Percentiles rank a stretch among this genome's conserved stretches.
Conservation (phyloP, 208 protist genomes). For the Trypanosoma vivax region DNA sequence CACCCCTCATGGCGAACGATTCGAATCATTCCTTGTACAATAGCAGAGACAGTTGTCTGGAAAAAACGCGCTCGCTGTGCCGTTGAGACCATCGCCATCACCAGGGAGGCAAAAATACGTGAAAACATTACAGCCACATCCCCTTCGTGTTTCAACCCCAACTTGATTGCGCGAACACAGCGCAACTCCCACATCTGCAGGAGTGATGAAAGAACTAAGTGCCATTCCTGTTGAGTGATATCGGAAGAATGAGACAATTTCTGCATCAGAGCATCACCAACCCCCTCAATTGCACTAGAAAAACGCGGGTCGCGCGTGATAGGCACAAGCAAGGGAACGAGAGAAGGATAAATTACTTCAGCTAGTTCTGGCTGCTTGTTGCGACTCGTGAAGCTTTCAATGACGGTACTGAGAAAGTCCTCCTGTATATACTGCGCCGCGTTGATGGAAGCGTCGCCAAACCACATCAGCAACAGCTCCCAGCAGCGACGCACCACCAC, state of each 20-base stretch:
- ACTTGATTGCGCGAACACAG: conserved; percentile 55
- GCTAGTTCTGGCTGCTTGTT: conserved; percentile 35
- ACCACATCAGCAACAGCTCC: conserved; percentile 83
- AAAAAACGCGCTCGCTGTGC: conserved; percentile 40
- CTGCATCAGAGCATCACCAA: conserved; percentile 69
- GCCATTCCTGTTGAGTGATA: conserved; percentile 48
- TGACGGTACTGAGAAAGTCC: conserved; percentile 62
- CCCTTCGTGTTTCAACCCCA: conserved; percentile 11
- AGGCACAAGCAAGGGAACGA: conserved; percentile 71
- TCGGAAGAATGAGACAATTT: conserved; percentile 42
- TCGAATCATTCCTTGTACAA: conserved; percentile 44
- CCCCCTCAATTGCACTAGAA: conserved; percentile 62
- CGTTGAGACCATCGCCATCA: conserved; percentile 20
- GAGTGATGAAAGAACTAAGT: conserved; percentile 47
- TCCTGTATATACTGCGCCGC: conserved; percentile 48
- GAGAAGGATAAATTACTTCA: conserved; percentile 71
- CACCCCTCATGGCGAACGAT: conserved; percentile 31
- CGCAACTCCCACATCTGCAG: conserved; percentile 82
- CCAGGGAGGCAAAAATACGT: conserved; percentile 44
- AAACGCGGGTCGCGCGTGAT: conserved; percentile 67
- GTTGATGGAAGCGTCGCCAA: conserved; percentile 29
- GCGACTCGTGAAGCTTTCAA: conserved; percentile 73
- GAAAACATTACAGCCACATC: conserved; percentile 69
- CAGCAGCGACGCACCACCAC: conserved; percentile 54
- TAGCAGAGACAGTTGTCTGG: conserved; percentile 8